phyloP scores from a whole-genome alignment of 1,284 basidiomycete genomes.

The Lentinula novae-zelandiae region DNA sequence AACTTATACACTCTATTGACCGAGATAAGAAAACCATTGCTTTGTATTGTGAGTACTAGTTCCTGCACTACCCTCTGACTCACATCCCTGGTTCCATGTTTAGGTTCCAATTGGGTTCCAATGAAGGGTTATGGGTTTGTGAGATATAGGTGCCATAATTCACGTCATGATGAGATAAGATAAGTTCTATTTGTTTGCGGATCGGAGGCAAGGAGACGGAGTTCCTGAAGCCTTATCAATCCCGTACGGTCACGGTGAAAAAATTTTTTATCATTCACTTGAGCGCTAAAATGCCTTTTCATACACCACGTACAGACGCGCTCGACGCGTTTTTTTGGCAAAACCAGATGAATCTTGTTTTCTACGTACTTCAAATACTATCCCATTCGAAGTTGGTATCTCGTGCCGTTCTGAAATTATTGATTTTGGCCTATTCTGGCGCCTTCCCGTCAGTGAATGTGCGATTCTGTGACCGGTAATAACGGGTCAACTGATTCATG shows the following conservation, averaged over 20 bases:
- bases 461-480: neutral
- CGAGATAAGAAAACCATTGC: too few relatives aligned
- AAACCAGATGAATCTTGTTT: neutral
- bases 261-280: neutral
- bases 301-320: conserved; percentile 44
- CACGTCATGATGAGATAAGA: neutral
- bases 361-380: neutral
- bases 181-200: conserved; percentile 16
- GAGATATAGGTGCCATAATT: too few relatives aligned
- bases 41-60: conserved; percentile 21
- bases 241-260: neutral
- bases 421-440: neutral
- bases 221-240: conserved; percentile 5
- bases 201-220: neutral
- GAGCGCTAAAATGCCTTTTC: conserved; percentile 24
- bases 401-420: neutral
- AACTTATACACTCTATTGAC: too few relatives aligned
- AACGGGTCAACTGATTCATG: neutral
- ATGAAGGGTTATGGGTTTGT: neutral
- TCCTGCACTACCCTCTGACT: conserved; percentile 47
- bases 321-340: neutral
- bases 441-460: neutral
- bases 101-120: conserved; percentile 12
- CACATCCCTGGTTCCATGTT: conserved; percentile 55
- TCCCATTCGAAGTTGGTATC: neutral